Evolutionary conservation across 495 filamentous ascomycete genomes (phyloP), one percentile per base, ranked within the genome.

Genomic region (Hypoxylon crocopeplum): DNA sequence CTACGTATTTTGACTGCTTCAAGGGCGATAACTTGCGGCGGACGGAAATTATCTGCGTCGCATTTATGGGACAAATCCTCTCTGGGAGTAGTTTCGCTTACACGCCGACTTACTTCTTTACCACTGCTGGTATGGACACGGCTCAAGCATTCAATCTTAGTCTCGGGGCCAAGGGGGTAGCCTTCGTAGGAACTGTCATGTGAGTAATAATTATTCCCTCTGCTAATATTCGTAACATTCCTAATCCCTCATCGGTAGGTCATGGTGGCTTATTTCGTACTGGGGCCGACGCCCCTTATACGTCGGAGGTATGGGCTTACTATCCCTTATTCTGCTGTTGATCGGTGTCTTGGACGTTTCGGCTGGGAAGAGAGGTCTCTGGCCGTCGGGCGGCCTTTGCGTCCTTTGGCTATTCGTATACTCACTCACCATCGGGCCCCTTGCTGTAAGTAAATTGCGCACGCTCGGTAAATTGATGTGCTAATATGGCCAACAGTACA

Each of bases 41-140:
- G 16, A 90, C 87, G 0, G 84, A 86, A 61, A 86, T 87, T 51
- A 79, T 80, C 48, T 84, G 79, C 57, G 78, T 85, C 70, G 74
- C 79, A 45, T 89, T 86, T 79, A 80, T 80, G n/a, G 84, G 87
- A 20, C 88, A 91, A 69, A 84, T 83, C 34, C 71, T 89, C 1
- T 81, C 78, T 42, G 88, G 88, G 20, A 85, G 83, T 56, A 79
- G 79, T 3, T 87, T 91, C 64, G 83, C 80, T 48, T 85, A 86
- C 52, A 88, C 84, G 55, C 83, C 82, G 13, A 88, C 84, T 12
- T 87, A 88, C 67, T 90, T 89, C 72, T 78, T 86, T 60, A 72
- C 82, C 40, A 81, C 84, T 56, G 87, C 87, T 5, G 87, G 87
- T 1, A 73, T 89, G 12, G 60, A 55, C 36, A 45, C 69, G n/a